Base-by-base conservation (phyloP, 768 basidiomycete species). In the Lactarius indigo region DNA sequence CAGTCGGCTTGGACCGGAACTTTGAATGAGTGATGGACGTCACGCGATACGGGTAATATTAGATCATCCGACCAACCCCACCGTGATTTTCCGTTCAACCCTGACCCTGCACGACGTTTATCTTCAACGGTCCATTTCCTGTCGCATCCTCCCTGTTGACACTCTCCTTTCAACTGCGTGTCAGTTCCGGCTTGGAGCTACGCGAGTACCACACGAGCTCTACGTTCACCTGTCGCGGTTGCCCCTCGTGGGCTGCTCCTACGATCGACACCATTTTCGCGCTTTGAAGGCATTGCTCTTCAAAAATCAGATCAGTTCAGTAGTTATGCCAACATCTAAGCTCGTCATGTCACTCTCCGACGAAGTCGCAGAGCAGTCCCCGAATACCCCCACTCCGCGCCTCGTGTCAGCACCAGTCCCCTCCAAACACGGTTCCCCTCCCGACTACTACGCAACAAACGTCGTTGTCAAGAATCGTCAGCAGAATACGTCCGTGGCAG, bases 401-500 rank as follows among this genome's bases (percentile, higher is more conserved):
- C 3, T 35, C 10, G 8, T 37, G n/a, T 13, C 35, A 39, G 20
- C 59, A 1, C 28, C 23, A 18, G 3, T 13, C 33, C 3, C 28
- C 6, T n/a, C n/a, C 17, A 54, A 30, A 35, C 50, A 8, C n/a
- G 30, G 52, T 23, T 26, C 37, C 52, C 33, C n/a, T 15, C 15
- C 55, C 8, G 26, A 31, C 30, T 28, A 47, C 26, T 31, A 15
- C 52, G 50, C 33, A 2, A 3, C n/a, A 9, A 61, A 28, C 15
- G 56, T 2, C 17, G 4, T 15, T 17, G 1, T 9, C 57, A 30
- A 57, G 30, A 13, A 9, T 20, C 18, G 20, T 33, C 63, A 66
- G 15, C 60, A 67, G 59, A 57, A 60, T 20, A 30, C 60, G 28
- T 47, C 57, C 18, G 64, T 70, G 23, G 73, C 72, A 8, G 70